phyloP scores from a whole-genome alignment of 2,329 filamentous ascomycete genomes.

The Microcera coccophila region DNA sequence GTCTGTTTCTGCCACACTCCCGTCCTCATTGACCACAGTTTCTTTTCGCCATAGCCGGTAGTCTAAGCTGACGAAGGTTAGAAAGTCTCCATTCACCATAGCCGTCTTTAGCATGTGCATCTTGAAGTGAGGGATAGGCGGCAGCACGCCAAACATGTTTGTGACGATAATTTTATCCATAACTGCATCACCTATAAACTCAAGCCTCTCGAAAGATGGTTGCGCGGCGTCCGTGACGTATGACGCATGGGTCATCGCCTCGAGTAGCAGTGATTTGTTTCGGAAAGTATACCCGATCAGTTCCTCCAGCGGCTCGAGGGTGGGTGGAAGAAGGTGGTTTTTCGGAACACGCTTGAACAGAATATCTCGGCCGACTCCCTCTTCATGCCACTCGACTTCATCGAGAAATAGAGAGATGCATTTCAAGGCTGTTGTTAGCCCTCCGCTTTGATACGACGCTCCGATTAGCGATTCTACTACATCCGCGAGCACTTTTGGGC shows the following conservation, averaged over 20 bases:
- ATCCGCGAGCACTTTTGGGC: constrained; percentile 80
- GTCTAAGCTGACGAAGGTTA: constrained; percentile 70
- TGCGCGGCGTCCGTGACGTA: constrained; percentile 40
- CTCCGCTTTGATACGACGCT: constrained; percentile 66
- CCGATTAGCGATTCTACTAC: constrained; percentile 84
- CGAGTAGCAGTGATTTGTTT: constrained; percentile 64
- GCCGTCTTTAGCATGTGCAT: constrained; percentile 76
- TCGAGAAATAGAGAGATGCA: constrained; percentile 66
- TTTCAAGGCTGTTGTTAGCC: constrained; percentile 56
- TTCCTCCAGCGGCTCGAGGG: constrained; percentile 52
- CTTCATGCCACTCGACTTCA: constrained; percentile 45
- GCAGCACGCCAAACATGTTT: constrained; percentile 48
- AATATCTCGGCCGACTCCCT: constrained; percentile 37
- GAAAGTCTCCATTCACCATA: constrained; percentile 74
- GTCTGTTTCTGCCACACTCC: constrained; percentile 17
- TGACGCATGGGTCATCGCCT: constrained; percentile 78
- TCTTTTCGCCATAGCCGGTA: constrained; percentile 23
- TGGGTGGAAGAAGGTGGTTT: constrained; percentile 34
- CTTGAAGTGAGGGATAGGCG: constrained; percentile 44
- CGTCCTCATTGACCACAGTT: constrained; percentile 12
- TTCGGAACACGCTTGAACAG: constrained; percentile 43
- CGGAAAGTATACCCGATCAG: constrained; percentile 69
- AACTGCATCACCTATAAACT: constrained; percentile 83
- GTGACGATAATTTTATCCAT: constrained; percentile 73
- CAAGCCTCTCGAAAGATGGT: constrained; percentile 64